Evolutionary conservation across 495 filamentous ascomycete species (phyloP).

Genomic region (Patellaria atrata): DNA sequence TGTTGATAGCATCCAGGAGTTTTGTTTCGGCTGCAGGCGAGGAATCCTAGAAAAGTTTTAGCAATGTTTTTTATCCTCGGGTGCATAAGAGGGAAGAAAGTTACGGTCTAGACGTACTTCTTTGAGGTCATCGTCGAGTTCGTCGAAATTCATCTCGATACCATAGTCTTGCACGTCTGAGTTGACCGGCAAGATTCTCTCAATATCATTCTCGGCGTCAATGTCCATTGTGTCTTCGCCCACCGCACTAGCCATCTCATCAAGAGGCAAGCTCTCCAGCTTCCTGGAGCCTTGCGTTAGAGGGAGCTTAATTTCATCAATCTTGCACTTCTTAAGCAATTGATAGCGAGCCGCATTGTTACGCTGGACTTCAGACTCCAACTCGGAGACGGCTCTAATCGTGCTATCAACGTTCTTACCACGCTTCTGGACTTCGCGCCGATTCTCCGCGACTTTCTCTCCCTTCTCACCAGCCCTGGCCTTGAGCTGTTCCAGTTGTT

Average conservation of each 20-base stretch:
- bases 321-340: conserved; percentile 73
- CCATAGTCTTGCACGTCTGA: conserved; percentile 69
- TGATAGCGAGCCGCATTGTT: conserved; percentile 70
- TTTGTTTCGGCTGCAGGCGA: conserved; percentile 41
- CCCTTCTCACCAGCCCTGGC: conserved; percentile 49
- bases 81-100: background rate
- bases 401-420: conserved; percentile 69
- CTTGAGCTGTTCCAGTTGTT: conserved; percentile 53
- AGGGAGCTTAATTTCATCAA: conserved; percentile 83
- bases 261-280: conserved; percentile 74
- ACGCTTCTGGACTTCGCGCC: conserved; percentile 70
- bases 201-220: conserved; percentile 44
- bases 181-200: conserved; percentile 25
- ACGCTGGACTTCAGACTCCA: conserved; percentile 73
- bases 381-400: conserved; percentile 55
- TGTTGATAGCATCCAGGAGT: conserved; percentile 61
- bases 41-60: conserved; percentile 15
- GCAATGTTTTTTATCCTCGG: conserved; percentile 2
- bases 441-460: conserved; percentile 66
- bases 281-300: conserved; percentile 54
- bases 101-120: conserved; percentile 42
- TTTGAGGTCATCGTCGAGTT: conserved; percentile 72
- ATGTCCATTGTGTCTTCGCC: conserved; percentile 78
- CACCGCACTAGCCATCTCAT: conserved; percentile 54
- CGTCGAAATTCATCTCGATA: conserved; percentile 79